Conservation (phyloP, 768 basidiomycete species). For the Phlebiopsis gigantea region DNA sequence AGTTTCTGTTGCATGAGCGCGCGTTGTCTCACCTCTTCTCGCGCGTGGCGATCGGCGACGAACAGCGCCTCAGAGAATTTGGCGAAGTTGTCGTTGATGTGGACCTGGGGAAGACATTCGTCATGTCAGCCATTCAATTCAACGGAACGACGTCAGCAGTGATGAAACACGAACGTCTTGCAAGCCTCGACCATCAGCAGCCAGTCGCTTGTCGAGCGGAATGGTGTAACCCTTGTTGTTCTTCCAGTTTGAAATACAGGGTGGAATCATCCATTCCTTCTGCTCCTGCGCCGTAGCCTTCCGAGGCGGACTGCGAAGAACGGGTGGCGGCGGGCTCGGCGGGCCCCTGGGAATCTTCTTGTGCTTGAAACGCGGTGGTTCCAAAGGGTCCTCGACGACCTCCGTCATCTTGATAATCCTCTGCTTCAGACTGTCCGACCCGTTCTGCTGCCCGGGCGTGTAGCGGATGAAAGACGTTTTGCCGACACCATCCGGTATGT, state of each 20-base stretch:
- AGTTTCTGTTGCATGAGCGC: slow-evolving; percentile 97
- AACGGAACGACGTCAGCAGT: not conserved
- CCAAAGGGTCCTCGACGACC: slow-evolving; percentile 94
- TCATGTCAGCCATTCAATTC: not conserved
- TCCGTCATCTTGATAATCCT: slow-evolving; percentile 99
- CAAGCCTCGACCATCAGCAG: slow-evolving; percentile 95
- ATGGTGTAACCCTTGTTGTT: slow-evolving; percentile 99
- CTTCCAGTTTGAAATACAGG: slow-evolving; percentile 99
- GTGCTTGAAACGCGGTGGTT: slow-evolving; percentile 96
- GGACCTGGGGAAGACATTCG: slow-evolving; percentile 51
- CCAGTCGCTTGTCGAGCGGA: slow-evolving; percentile 94
- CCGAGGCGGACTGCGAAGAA: slow-evolving; percentile 90
- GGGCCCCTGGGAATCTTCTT: slow-evolving; percentile 98
- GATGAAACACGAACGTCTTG: slow-evolving; percentile 72
- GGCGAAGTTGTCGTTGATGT: slow-evolving; percentile 99
- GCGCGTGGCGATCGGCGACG: slow-evolving; percentile 93
- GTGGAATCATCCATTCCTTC: slow-evolving; percentile 99
- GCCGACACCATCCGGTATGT: slow-evolving; percentile 79
- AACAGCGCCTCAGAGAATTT: slow-evolving; percentile 97
- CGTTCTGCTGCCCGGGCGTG: slow-evolving; percentile 87
- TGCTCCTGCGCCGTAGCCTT: slow-evolving; percentile 96
- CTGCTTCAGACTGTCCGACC: slow-evolving; percentile 72
- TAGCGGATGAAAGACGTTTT: slow-evolving; percentile 92
- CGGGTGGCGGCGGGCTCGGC: slow-evolving; percentile 93
- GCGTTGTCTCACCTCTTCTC: slow-evolving; percentile 96